phyloP scores from a whole-genome alignment of 257 asterid species.

The Solanum pinnatisectum region DNA sequence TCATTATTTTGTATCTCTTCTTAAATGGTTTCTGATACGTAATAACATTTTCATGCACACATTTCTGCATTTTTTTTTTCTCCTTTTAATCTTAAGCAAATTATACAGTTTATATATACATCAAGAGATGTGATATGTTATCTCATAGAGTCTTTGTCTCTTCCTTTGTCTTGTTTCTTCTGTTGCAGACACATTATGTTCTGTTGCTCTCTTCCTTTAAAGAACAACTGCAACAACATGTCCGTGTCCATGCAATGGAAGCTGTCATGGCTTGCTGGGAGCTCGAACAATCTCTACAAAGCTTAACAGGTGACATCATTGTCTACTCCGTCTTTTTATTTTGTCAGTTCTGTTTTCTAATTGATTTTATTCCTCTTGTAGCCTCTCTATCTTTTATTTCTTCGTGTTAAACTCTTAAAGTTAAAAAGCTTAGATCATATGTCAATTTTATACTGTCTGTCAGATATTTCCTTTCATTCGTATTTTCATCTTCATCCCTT shows the following conservation, averaged over 20 bases:
- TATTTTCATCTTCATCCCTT: neutral
- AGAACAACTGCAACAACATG: conserved; percentile 98
- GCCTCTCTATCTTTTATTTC: neutral
- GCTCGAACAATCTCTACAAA: conserved; percentile 96
- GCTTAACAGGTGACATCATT: conserved; percentile 63
- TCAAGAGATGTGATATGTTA: neutral
- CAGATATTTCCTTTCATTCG: neutral
- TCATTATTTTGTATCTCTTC: neutral
- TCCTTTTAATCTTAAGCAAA: neutral
- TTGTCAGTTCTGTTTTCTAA: neutral
- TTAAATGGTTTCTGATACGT: neutral
- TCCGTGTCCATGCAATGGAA: conserved; percentile 99
- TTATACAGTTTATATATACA: neutral
- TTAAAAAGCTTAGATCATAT: neutral
- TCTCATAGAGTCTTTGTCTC: conserved; percentile 15
- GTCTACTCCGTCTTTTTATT: neutral
- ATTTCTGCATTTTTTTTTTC: neutral
- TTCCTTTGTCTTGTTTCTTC: neutral
- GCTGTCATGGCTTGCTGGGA: conserved; percentile 99
- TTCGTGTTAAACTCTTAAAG: neutral
- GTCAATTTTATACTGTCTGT: neutral
- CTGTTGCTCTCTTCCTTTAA: conserved; percentile 86
- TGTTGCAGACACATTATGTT: conserved; percentile 80
- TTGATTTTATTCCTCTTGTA: neutral
- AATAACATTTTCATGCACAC: neutral